Conservation (phyloP, 2,329 filamentous ascomycete species). For the Meredithiella fracta region DNA sequence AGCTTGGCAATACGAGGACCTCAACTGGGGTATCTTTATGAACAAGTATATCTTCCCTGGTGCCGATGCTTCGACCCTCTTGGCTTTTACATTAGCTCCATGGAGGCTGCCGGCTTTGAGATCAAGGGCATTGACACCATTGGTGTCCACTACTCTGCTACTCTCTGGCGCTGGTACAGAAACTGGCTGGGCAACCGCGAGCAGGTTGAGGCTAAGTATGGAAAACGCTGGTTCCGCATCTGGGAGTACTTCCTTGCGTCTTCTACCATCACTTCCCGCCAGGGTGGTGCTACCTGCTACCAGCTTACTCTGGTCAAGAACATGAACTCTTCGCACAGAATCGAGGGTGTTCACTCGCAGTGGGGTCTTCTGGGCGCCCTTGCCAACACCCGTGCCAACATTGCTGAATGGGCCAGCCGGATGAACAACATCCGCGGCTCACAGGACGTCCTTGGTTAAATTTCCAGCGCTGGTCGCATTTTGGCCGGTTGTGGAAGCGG, state of each 20-base stretch:
- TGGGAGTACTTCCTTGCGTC: conserved; percentile 87
- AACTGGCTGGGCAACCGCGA: conserved; percentile 94
- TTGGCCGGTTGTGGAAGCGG: background rate
- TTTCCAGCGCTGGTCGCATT: conserved; percentile 1
- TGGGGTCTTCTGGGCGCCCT: conserved; percentile 50
- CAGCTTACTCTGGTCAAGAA: conserved; percentile 82
- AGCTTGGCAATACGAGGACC: conserved; percentile 93
- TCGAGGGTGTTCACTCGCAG: conserved; percentile 56
- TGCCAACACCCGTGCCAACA: conserved; percentile 21
- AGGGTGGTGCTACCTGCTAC: conserved; percentile 72
- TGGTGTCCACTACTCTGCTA: conserved; percentile 92
- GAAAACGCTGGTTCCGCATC: conserved; percentile 87
- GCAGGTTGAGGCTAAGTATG: conserved; percentile 89
- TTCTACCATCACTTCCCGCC: conserved; percentile 68
- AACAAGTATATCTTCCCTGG: conserved; percentile 99
- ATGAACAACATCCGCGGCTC: conserved; percentile 14
- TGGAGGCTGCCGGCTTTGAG: conserved; percentile 68
- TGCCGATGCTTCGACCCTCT: conserved; percentile 91
- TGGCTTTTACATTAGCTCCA: conserved; percentile 66
- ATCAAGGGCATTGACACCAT: conserved; percentile 84
- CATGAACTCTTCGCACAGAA: conserved; percentile 69
- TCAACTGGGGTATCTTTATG: conserved; percentile 98
- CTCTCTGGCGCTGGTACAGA: conserved; percentile 94
- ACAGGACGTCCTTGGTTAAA: conserved; percentile 10
- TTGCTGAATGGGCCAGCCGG: conserved; percentile 19